Evolutionary conservation across 2,329 filamentous ascomycete genomes (phyloP).

Genomic region (Plectosphaerella sp.): DNA sequence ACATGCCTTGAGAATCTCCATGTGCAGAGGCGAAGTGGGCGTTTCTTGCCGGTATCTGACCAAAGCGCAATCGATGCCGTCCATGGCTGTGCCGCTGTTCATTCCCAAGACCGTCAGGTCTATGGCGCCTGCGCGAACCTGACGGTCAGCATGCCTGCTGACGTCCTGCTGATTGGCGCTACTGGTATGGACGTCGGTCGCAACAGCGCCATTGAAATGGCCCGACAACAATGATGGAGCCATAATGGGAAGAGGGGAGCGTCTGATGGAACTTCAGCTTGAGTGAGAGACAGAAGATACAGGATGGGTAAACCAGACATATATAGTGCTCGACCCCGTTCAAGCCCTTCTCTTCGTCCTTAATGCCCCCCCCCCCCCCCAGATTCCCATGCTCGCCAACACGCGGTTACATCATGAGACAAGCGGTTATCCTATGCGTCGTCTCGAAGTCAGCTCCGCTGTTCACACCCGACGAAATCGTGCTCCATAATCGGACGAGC

Average conservation of each 20-base stretch:
- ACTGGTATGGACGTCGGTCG: not conserved
- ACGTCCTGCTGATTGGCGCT: not conserved
- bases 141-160: not conserved
- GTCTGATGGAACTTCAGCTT: not conserved
- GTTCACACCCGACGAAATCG: too few species aligned
- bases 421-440: not conserved
- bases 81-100: conserved; percentile 7
- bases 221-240: not conserved
- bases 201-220: not conserved
- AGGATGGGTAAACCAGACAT: not conserved
- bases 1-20: conserved; percentile 5
- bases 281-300: not conserved
- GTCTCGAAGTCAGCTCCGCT: not conserved
- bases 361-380: not conserved
- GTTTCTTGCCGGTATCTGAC: conserved; percentile 50
- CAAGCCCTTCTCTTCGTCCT: not conserved
- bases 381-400: not conserved
- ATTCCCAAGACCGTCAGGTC: conserved; percentile 4
- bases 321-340: not conserved
- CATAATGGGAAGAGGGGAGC: not conserved
- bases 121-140: not conserved
- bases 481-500: too few species aligned
- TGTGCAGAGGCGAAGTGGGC: conserved; percentile 45
- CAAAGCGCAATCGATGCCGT: conserved; percentile 54
- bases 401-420: not conserved